A percentile compares a stretch with the other conserved stretches of the same genome.
These are phyloP conservation scores for Coccomyxa sp. DNA, from an alignment of 139 green algal species.

Conservation along the genomic window DNA sequence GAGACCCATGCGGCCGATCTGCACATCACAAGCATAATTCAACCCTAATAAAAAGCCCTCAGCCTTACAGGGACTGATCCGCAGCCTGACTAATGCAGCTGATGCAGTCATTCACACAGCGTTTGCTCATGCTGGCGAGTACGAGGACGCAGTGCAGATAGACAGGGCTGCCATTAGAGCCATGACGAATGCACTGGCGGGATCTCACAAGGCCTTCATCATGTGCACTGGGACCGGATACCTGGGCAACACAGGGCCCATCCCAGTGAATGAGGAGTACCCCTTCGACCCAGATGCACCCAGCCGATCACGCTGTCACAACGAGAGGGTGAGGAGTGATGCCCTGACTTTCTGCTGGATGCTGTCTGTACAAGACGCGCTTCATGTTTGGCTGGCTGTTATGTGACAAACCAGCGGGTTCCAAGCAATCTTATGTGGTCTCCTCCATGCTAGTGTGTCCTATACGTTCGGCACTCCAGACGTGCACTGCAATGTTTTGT, in stretches of 20 bases:
- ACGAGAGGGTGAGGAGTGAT: neutral
- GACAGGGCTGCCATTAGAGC: neutral
- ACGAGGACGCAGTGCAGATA: neutral
- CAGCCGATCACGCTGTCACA: neutral
- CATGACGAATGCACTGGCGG: neutral
- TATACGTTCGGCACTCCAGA: too few species aligned
- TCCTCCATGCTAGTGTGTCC: too few species aligned
- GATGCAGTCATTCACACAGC: conserved; percentile 3
- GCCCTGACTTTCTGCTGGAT: too few species aligned
- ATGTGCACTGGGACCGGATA: neutral
- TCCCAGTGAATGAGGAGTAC: neutral
- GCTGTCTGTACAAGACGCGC: too few species aligned
- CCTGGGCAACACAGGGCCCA: neutral
- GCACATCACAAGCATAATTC: too few species aligned
- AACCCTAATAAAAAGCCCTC: too few species aligned
- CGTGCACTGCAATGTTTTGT: too few species aligned
- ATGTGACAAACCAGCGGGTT: too few species aligned
- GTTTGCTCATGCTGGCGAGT: neutral
- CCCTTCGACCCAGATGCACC: neutral
- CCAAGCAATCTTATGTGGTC: neutral
- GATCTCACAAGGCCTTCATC: conserved; percentile 4
- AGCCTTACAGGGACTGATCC: too few species aligned
- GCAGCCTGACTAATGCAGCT: conserved; percentile 2
- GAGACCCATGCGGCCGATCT: too few species aligned
- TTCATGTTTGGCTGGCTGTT: too few species aligned